Base-by-base conservation (phyloP, 805 yeast species). In the Tetrapisispora phaffii region DNA sequence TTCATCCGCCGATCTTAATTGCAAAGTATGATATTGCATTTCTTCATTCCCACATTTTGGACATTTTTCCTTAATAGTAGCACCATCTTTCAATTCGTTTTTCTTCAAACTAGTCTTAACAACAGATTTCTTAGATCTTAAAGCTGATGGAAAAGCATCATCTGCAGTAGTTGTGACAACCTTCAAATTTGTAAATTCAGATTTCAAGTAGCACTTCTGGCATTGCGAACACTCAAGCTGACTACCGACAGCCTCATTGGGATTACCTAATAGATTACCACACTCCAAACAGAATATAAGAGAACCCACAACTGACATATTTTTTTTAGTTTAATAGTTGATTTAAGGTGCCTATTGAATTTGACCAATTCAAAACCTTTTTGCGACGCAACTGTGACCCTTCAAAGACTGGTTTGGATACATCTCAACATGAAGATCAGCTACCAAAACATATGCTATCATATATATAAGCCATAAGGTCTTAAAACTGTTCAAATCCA, bases 21-120 rank as follows among this genome's bases (percentile, higher is more conserved):
- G 99, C 54, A 93, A 72, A 4, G 98, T 93, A 62, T 93, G 97
- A 64, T 90, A 93, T 63, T 82, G 89, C 98, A 94, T 94, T 67
- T 93, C 97, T 60, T 93, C 97, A 67, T 89, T 77, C 41, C 95
- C 96, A 77, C 98, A 93, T 66, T 89, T 80, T n/a, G 97, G 97
- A 73, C 99, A 93, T 61, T 85, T 89, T 66, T 93, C 99, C 64
- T 89, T 85, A 64, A 93, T 93, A 12, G 94, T 84, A 34, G 98
- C 98, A 51, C 97, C 98, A 49, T 88, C 97, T 48, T 82, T 95
- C 39, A 85, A 67, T 53, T 90, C 97, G 50, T 78, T 79, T 23
- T 76, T 76, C 58, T 77, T 79, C 60, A 89, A 72, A 1, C 80
- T 66, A 0, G 97, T 89, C 68, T 93, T 90, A 38, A 93, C 98